Conservation (phyloP, 805 yeast species). For the Scheffersomyces amazonensis region DNA sequence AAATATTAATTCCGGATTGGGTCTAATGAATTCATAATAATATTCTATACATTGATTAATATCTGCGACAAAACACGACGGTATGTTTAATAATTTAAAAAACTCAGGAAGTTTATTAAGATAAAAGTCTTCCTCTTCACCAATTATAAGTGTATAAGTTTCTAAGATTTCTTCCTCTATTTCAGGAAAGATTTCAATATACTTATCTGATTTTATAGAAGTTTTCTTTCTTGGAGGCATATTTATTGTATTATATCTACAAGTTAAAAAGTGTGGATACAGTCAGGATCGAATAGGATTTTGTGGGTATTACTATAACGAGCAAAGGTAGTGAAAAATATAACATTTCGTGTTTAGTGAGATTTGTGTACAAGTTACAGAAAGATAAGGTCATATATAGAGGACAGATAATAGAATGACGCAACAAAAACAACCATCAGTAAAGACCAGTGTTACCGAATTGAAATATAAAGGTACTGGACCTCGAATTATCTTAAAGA, state of each 20-base stretch:
- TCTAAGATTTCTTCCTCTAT: conserved; percentile 37
- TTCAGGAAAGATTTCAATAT: conserved; percentile 6
- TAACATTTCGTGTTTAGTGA: too few species aligned
- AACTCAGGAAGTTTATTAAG: conserved; percentile 23
- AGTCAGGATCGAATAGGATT: too few species aligned
- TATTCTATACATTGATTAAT: conserved; percentile 27
- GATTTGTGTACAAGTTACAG: too few species aligned
- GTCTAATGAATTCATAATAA: conserved; percentile 24
- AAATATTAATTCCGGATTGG: conserved; percentile 2
- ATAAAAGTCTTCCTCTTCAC: conserved; percentile 21
- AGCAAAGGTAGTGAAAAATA: too few species aligned
- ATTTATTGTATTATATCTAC: not conserved
- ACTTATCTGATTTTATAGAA: not conserved
- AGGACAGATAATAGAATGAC: too few species aligned
- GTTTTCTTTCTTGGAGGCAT: conserved; percentile 2
- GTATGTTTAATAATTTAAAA: conserved; percentile 24
- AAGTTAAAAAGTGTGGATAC: too few species aligned
- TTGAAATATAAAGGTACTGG: conserved; percentile 21
- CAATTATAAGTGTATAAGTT: conserved; percentile 22
- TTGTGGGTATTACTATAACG: too few species aligned
- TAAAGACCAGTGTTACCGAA: conserved; percentile 34
- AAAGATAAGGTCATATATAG: too few species aligned
- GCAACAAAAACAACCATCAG: conserved; percentile 14
- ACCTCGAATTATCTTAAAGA: conserved; percentile 41
- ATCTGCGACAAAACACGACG: conserved; percentile 29